Conservation (phyloP, 805 yeast genomes). For the Candida patagonica region DNA sequence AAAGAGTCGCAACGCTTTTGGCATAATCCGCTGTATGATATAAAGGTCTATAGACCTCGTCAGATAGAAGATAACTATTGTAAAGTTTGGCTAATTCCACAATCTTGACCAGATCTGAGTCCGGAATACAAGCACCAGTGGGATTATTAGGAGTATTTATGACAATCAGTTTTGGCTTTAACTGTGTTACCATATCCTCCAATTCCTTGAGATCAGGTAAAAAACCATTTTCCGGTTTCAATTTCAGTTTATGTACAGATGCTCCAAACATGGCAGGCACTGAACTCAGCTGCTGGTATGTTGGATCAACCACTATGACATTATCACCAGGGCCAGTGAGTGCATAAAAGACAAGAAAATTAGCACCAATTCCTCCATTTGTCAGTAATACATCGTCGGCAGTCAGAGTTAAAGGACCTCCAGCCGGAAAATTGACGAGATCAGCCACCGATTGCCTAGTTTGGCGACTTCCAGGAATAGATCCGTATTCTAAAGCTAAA, state of each 20-base stretch:
- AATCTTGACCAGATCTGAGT: constrained; percentile 28
- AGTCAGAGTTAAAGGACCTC: constrained; percentile 13
- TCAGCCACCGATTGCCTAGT: constrained; percentile 31
- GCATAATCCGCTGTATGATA: constrained; percentile 33
- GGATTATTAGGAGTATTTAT: constrained; percentile 44
- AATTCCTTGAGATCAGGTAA: constrained; percentile 32
- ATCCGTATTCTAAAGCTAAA: constrained; percentile 35
- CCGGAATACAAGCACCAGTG: constrained; percentile 35
- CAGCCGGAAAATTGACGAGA: constrained; percentile 24
- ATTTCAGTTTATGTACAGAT: constrained; percentile 30
- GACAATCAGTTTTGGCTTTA: constrained; percentile 35
- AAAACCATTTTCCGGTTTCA: constrained; percentile 30
- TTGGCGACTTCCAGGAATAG: constrained; percentile 37
- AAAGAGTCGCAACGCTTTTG: constrained; percentile 34
- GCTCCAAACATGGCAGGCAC: constrained; percentile 41
- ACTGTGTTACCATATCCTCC: constrained; percentile 22
- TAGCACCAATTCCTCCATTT: constrained; percentile 50
- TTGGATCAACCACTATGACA: constrained; percentile 40
- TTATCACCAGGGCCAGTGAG: constrained; percentile 39
- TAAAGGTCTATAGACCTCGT: constrained; percentile 48
- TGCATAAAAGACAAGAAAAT: constrained; percentile 38
- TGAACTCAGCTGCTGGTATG: constrained; percentile 41
- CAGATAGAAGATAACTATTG: constrained; percentile 34
- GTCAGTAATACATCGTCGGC: constrained; percentile 38
- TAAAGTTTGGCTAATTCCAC: constrained; percentile 31